Evolutionary conservation across 768 basidiomycete species (phyloP).

Genomic region (Tulasnella sp.): DNA sequence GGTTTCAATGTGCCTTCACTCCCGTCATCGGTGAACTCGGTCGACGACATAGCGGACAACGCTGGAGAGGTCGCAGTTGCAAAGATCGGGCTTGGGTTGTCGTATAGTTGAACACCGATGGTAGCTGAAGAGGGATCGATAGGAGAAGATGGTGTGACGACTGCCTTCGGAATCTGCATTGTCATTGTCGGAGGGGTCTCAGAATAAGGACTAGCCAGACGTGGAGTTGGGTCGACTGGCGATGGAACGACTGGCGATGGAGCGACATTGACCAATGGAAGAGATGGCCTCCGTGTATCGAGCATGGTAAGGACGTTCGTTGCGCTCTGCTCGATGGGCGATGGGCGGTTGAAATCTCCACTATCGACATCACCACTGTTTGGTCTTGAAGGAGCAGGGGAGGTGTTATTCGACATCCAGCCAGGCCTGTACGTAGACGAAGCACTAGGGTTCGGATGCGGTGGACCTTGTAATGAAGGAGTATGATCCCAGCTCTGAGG

Average conservation of each 20-base stretch:
- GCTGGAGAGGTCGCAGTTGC: constrained; percentile 5
- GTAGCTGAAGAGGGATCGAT: background rate
- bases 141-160: constrained; percentile 1
- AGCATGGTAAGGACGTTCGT: background rate
- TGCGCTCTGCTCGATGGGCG: background rate
- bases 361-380: background rate
- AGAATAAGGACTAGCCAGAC: background rate
- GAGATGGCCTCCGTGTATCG: background rate
- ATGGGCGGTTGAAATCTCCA: background rate
- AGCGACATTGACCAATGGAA: background rate
- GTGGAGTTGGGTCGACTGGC: background rate
- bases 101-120: background rate
- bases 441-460: background rate
- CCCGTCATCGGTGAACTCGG: constrained; percentile 12
- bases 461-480: background rate
- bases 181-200: background rate
- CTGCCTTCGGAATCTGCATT: background rate
- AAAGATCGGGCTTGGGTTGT: background rate
- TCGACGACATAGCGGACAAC: constrained; percentile 5
- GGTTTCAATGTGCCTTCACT: constrained; percentile 19
- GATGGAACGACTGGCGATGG: background rate
- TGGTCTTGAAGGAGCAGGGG: background rate
- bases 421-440: background rate
- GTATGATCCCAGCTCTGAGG: background rate
- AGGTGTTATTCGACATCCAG: background rate